Base-by-base conservation (phyloP, 345 rosid species). In the Erodium maritimum region DNA sequence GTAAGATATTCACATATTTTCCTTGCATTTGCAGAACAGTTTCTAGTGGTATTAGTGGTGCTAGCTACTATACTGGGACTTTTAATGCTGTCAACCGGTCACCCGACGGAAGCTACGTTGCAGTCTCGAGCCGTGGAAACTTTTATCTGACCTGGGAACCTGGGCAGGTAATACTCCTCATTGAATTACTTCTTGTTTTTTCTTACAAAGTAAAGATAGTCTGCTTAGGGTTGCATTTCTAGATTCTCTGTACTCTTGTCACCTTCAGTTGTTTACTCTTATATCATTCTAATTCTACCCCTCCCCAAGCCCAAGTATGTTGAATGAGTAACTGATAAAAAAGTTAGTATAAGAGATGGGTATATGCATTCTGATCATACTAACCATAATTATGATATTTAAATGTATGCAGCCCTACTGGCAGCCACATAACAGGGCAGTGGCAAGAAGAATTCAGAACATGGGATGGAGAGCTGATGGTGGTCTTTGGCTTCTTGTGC, bases 391-490 rank as follows among this genome's bases (percentile, higher is more conserved):
- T 25, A 54, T 34, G 21, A 10, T 58, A 21, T 55, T 53, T 48
- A 18, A 10, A 48, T 55, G 37, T 45, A 17, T 75, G 61, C 79
- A 88, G 98, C 78, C 95, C 61, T 91, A 66, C 75, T 91, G 98
- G 95, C 96, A 91, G 67, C 96, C 98, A 21, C 98, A 91, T 79
- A 91, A 91, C n/a, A 86, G 98, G 71, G 84, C 96, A 58, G 82
- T 91, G 57, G 96, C 93, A 9, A 72, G 98, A 77, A 86, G 98
- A 78, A 91, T 88, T 59, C 96, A 86, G 69, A 91, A 86, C 70
- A 91, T 88, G 98, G 96, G 98, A 64, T 91, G 98, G 98, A 84
- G 96, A 65, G 88, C 90, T 55, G 96, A 91, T 80, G 98, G 96
- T 62, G 96, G 96, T 52, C 95, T 91, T 71, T 91, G 98, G 98